phyloP scores from a whole-genome alignment of 345 rosid genomes.

The Populus alba region DNA sequence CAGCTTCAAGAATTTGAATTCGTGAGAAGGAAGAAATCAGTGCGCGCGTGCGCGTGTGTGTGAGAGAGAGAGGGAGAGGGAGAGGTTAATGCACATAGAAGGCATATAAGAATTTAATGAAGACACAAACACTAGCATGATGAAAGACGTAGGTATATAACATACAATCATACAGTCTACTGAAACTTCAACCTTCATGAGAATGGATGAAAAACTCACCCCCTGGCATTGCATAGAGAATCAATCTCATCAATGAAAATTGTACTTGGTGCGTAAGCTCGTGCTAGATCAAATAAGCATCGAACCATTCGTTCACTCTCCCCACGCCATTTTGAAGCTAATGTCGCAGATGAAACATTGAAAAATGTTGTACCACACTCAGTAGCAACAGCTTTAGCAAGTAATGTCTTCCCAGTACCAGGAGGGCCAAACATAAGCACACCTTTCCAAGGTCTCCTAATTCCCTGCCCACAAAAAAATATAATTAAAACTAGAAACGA shows the following conservation, averaged over 20 bases:
- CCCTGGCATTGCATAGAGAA: slow-evolving; percentile 93
- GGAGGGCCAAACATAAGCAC: slow-evolving; percentile 99
- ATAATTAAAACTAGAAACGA: neutral
- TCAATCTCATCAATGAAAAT: slow-evolving; percentile 96
- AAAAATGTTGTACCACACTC: slow-evolving; percentile 97
- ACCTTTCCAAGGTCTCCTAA: slow-evolving; percentile 99
- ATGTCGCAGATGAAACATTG: slow-evolving; percentile 93
- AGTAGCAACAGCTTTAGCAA: slow-evolving; percentile 97
- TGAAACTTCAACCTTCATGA: neutral
- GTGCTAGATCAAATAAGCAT: slow-evolving; percentile 89
- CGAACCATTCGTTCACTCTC: slow-evolving; percentile 99
- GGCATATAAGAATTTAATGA: neutral
- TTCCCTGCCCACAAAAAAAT: slow-evolving; percentile 56
- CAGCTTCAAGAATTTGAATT: neutral
- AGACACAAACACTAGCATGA: neutral
- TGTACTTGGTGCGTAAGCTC: slow-evolving; percentile 97
- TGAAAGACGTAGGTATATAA: neutral
- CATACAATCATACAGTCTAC: neutral
- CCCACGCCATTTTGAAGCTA: slow-evolving; percentile 98
- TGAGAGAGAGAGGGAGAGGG: neutral
- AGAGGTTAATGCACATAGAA: neutral
- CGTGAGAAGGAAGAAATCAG: neutral
- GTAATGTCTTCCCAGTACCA: slow-evolving; percentile 92
- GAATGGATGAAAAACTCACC: slow-evolving; percentile 46
- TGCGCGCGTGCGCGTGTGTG: neutral